Evolutionary conservation across 2,329 filamentous ascomycete genomes (phyloP), one percentile per base, ranked within the genome.

Genomic region (Claviceps pusilla): DNA sequence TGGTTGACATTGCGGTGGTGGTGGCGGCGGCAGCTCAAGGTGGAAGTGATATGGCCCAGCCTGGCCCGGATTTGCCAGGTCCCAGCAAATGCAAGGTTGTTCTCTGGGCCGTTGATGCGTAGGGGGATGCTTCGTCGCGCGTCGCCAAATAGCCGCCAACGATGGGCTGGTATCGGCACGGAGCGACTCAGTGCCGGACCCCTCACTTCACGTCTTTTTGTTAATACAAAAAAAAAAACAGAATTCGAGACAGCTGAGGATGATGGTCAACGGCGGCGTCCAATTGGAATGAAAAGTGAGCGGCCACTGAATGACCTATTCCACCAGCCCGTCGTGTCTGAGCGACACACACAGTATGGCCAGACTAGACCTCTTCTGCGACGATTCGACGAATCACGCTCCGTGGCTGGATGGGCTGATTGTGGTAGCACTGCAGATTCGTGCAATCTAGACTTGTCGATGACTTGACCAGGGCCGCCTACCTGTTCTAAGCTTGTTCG

Each of bases 1-100:
- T 70, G 65, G 67, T 73, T 64, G 78, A 76, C 78, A 82, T 82
- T 65, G 64, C 71, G 67, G 60, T 28, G 28, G 51, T 14, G 50
- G 43, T 48, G 50, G 56, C 51, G 45, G 35, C 43, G 7, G 48
- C 9, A 33, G 39, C 48, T 50, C 16, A 33, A 45, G 47, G 31
- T 16, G 45, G 33, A 7, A 39, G 41, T 55, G 39, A 31, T 43
- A 41, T 51, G 52, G 24, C 49, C 49, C 52, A 48, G 37, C n/a
- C 19, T 24, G 16, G 28, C 45, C 51, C 35, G 31, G 24, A 12
- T 37, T 51, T 52, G 51, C 47, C 50, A 47, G 48, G 51, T 51
- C 10, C n/a, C 46, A 19, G 39, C n/a, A 48, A 48, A 42, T 42
- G 51, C 11, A 43, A 53, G 48, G 7, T 41, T 50, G n/a, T 39